Evolutionary conservation across 768 basidiomycete genomes (phyloP), one percentile per base, ranked within the genome.

Genomic region (Pulveroboletus ravenelii): DNA sequence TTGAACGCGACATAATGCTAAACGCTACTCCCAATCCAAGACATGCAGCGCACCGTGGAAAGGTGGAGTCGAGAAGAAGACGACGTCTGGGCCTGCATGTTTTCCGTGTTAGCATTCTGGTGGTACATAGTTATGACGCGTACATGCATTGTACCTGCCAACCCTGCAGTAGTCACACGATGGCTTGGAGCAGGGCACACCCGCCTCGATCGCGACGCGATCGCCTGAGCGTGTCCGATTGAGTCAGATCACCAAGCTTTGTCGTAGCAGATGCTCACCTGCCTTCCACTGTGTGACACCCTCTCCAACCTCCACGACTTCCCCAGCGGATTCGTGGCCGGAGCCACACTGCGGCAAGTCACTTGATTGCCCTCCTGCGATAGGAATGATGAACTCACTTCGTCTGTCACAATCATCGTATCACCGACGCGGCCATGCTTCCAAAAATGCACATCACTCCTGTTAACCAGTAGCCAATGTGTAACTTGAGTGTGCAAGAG

Each of bases 391-490:
- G 9, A 40, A 38, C 60, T 53, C 50, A 80, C 82, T 69, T 85
- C 83, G 52, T 84, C 83, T 13, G 78, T 80, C 27, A 85, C 83
- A 20, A 85, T 70, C 84, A 85, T 85, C 0, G 81, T 81, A 57
- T 83, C 80, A 9, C 84, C 84, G 45, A 85, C 75, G 36, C 80
- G 70, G 6, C 84, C 84, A 63, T 85, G 81, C 54, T 83, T 75
- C 84, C 84, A 86, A 63, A 85, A 85, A 61, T 86, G 84, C 56
- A 86, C 80, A 52, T 85, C 84, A 41, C 81, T 84, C 74, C 84
- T 85, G 49, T 50, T 30, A 20, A 48, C 29, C 43, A 13, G 43
- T 15, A 35, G 1, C 13, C 18, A 36, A 27, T 5, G 12, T 27
- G 44, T 29, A 27, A 13, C 38, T 45, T 13, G 23, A 37, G 23